Base-by-base conservation (phyloP, 805 yeast genomes). In the Metschnikowia borealis region DNA sequence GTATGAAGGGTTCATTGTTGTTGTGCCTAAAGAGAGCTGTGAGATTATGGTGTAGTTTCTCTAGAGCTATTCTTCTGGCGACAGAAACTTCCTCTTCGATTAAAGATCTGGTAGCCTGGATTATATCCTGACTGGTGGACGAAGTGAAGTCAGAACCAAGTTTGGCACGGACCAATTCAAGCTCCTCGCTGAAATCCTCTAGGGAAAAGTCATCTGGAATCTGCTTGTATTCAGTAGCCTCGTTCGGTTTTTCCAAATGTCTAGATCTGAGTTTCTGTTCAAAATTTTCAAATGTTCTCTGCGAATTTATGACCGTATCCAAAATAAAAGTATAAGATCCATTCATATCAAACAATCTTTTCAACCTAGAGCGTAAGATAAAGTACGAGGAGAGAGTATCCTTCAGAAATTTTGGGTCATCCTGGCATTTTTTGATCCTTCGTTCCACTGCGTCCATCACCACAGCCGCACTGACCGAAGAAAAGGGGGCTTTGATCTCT, bases 261-360 rank as follows among this genome's bases (percentile, higher is more conserved):
- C n/a, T 48, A 3, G 47, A 37, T 7, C 41, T 14, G 6, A 53
- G 44, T 17, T 40, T 46, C 26, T 29, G 37, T 39, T 63, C 66
- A 40, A 63, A 56, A 8, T 50, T 21, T 1, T 54, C 55, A 44
- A 62, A 62, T 2, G 54, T 60, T 1, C 64, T 60, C 48, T 78
- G 79, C 53, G 78, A 80, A 46, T 79, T 76, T 18, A 81, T 59
- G 38, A 84, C 60, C 1, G 84, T 69, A 58, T 84, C 89, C 58
- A 84, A 73, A 11, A 80, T 73, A 47, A 78, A 78, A 2, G 84
- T 70, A 56, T 81, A 78, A 1, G 84, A 85, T 15, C 85, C 84
- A 57, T 84, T 84, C 51, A 50, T 36, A 6, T 48, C 52, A 11
- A 56, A 41, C 17, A 56, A 40, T 38, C 43, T 50, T 38, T 46